Evolutionary conservation across 2,329 filamentous ascomycete species (phyloP).

Genomic region (Pyrenochaeta sp.): DNA sequence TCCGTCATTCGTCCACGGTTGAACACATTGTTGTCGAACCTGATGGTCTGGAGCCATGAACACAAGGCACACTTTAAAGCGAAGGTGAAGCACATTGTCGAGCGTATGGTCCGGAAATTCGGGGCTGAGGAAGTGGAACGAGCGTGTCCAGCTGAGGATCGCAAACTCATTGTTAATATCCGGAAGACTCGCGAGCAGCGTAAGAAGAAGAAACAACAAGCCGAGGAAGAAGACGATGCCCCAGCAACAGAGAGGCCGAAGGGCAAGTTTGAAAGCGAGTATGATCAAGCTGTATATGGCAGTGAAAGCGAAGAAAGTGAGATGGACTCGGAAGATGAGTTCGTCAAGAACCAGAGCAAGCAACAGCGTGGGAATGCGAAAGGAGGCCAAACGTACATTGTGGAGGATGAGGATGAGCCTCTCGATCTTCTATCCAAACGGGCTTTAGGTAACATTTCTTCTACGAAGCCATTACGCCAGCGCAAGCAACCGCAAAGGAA

Average conservation of each 20-base stretch:
- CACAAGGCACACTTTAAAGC: slow-evolving; percentile 97
- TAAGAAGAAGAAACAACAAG: slow-evolving; percentile 84
- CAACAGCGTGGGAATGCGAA: slow-evolving; percentile 49
- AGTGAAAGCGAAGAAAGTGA: slow-evolving; percentile 64
- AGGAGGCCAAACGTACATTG: slow-evolving; percentile 76
- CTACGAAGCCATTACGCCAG: slow-evolving; percentile 78
- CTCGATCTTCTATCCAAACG: slow-evolving; percentile 90
- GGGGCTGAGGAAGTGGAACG: slow-evolving; percentile 81
- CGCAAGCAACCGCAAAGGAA: slow-evolving; percentile 58
- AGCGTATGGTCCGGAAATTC: slow-evolving; percentile 91
- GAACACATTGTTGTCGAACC: slow-evolving; percentile 79
- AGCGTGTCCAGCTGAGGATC: slow-evolving; percentile 83
- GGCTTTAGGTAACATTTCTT: slow-evolving; percentile 90
- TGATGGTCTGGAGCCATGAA: slow-evolving; percentile 96
- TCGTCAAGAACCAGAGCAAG: slow-evolving; percentile 41
- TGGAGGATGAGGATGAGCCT: slow-evolving; percentile 93
- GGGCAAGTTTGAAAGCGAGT: slow-evolving; percentile 85
- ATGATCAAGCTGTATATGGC: slow-evolving; percentile 94
- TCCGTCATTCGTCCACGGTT: slow-evolving; percentile 81
- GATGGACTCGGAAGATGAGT: slow-evolving; percentile 46
- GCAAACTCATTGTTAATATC: slow-evolving; percentile 91
- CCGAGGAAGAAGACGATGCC: slow-evolving; percentile 63
- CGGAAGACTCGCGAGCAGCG: slow-evolving; percentile 91
- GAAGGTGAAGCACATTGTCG: slow-evolving; percentile 97
- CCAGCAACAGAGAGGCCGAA: slow-evolving; percentile 51